These are phyloP conservation scores for Athelia psychrophila DNA, from an alignment of 1,284 basidiomycete genomes.

Conservation along the genomic window DNA sequence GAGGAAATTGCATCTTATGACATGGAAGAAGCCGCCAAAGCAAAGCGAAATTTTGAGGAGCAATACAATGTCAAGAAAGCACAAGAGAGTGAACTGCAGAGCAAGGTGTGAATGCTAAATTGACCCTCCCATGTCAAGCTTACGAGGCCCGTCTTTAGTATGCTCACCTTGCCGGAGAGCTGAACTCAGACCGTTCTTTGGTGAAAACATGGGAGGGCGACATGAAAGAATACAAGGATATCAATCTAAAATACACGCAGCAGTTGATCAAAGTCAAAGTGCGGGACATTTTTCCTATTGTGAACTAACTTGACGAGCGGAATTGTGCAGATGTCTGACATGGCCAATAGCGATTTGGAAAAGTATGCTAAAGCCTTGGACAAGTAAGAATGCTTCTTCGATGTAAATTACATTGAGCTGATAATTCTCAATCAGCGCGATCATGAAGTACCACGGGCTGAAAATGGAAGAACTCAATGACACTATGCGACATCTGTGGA, in stretches of 20 bases:
- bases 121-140: background rate
- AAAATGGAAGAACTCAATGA: conserved; percentile 99
- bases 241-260: conserved; percentile 83
- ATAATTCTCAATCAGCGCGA: conserved; percentile 61
- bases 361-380: conserved; percentile 97
- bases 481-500: conserved; percentile 95
- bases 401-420: conserved; percentile 3
- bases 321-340: conserved; percentile 76
- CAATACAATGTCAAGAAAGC: conserved; percentile 75
- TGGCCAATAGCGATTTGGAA: conserved; percentile 93
- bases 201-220: conserved; percentile 70
- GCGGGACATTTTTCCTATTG: conserved; percentile 10
- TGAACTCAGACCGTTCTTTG: conserved; percentile 74
- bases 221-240: conserved; percentile 84
- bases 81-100: conserved; percentile 69
- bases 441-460: conserved; percentile 97
- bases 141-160: conserved; percentile 47
- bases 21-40: conserved; percentile 79
- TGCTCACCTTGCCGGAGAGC: conserved; percentile 78
- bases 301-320: conserved; percentile 4
- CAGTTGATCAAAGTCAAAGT: conserved; percentile 96
- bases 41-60: conserved; percentile 80
- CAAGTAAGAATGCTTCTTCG: conserved; percentile 55
- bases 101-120: conserved; percentile 48
- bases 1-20: conserved; percentile 74